Evolutionary conservation across 2,329 filamentous ascomycete species (phyloP).

Genomic region (Penicillium polonicum): DNA sequence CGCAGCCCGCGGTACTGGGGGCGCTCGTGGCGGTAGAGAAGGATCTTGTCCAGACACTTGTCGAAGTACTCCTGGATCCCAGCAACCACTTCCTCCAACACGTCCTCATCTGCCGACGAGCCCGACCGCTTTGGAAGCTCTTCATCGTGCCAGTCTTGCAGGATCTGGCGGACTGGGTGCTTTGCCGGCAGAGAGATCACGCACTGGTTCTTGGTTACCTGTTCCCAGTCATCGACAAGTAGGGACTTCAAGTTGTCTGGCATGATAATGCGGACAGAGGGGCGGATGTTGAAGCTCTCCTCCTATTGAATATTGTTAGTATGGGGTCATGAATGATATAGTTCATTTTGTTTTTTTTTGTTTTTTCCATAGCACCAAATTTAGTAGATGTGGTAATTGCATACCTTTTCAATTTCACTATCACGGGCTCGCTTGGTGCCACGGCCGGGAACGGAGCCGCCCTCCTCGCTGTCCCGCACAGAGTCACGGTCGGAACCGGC

Average conservation of each 20-base stretch:
- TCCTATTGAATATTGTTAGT: constrained; percentile 58
- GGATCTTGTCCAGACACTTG: constrained; percentile 78
- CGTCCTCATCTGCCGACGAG: constrained; percentile 65
- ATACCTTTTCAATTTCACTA: constrained; percentile 50
- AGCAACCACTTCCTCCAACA: constrained; percentile 83
- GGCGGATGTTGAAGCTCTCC: constrained; percentile 78
- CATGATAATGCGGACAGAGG: constrained; percentile 80
- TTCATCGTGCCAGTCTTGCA: constrained; percentile 75
- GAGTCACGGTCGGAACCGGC: constrained; percentile 45
- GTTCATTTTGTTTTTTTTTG: not conserved
- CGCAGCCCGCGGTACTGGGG: constrained; percentile 79
- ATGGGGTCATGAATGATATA: not conserved
- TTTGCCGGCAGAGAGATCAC: constrained; percentile 80
- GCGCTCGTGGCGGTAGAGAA: constrained; percentile 93
- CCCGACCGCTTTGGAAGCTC: constrained; percentile 67
- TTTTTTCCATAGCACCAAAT: not conserved
- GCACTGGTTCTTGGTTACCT: constrained; percentile 91
- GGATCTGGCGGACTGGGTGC: constrained; percentile 71
- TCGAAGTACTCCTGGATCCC: constrained; percentile 95
- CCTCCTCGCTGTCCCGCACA: constrained; percentile 47
- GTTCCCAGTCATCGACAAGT: constrained; percentile 98
- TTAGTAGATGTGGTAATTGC: constrained; percentile 1
- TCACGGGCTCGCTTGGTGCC: constrained; percentile 47
- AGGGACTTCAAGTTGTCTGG: constrained; percentile 88
- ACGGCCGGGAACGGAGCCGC: constrained; percentile 45